Percentiles rank a stretch among this genome's conserved stretches.
Conservation (phyloP, 495 filamentous ascomycete species). For the Trichoderma parareesei region DNA sequence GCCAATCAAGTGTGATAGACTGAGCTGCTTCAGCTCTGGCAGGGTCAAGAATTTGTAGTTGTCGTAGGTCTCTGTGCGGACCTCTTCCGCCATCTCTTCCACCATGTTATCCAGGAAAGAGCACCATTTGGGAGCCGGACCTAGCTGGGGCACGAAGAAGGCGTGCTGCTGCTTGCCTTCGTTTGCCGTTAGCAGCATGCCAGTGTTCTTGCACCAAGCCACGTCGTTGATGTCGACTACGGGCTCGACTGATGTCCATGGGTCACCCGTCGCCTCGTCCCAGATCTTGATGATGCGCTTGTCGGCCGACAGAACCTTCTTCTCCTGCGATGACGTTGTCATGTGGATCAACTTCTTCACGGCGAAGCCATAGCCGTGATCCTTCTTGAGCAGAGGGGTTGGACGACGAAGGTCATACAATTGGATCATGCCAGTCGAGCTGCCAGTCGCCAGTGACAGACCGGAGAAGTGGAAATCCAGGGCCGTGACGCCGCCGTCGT, state of each 20-base stretch:
- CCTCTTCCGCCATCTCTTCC: slow-evolving; percentile 90
- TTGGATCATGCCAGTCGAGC: slow-evolving; percentile 78
- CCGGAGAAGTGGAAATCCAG: slow-evolving; percentile 81
- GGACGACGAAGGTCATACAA: slow-evolving; percentile 91
- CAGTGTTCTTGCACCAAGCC: slow-evolving; percentile 75
- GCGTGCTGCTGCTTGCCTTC: slow-evolving; percentile 88
- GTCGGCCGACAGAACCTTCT: slow-evolving; percentile 85
- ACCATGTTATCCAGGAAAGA: slow-evolving; percentile 93
- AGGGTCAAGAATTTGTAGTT: slow-evolving; percentile 96
- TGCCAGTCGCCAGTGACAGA: slow-evolving; percentile 79
- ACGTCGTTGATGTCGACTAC: slow-evolving; percentile 90
- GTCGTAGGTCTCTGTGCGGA: slow-evolving; percentile 75
- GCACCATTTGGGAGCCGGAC: slow-evolving; percentile 91
- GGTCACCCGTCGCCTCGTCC: slow-evolving; percentile 69
- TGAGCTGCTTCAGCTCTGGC: slow-evolving; percentile 70
- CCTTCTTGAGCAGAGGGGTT: slow-evolving; percentile 74
- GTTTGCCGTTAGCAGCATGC: slow-evolving; percentile 92
- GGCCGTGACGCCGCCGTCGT: slow-evolving; percentile 72
- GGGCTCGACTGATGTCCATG: slow-evolving; percentile 94
- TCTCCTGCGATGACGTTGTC: slow-evolving; percentile 64
- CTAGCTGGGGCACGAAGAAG: slow-evolving; percentile 92
- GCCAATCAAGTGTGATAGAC: slow-evolving; percentile 77
- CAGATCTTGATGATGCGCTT: slow-evolving; percentile 97
- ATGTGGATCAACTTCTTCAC: slow-evolving; percentile 87
- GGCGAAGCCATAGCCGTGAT: slow-evolving; percentile 93